These are phyloP conservation scores for Aspergillus bertholletiae DNA, from an alignment of 495 filamentous ascomycete species.

Conservation along the genomic window DNA sequence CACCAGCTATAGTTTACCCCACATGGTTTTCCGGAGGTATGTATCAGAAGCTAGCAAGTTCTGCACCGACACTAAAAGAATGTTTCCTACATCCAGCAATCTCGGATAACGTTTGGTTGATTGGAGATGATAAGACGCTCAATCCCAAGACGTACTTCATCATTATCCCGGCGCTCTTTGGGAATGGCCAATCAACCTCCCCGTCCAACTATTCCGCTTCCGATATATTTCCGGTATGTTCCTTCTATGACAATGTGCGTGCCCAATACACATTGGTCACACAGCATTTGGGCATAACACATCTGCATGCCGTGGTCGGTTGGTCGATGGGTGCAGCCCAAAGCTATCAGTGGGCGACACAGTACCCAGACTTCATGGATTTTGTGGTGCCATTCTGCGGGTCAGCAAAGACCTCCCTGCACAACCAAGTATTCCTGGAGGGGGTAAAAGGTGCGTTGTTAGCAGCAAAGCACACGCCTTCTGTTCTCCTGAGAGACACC, in stretches of 20 bases:
- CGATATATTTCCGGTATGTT: slow-evolving; percentile 56
- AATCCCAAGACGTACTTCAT: slow-evolving; percentile 64
- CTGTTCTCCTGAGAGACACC: slow-evolving; percentile 44
- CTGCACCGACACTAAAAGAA: background rate
- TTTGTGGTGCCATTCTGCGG: slow-evolving; percentile 65
- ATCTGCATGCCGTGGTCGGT: slow-evolving; percentile 60
- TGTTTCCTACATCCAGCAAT: slow-evolving; percentile 38
- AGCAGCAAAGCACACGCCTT: slow-evolving; percentile 54
- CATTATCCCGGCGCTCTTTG: slow-evolving; percentile 67
- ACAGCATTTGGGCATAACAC: slow-evolving; percentile 57
- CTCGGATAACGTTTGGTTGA: slow-evolving; percentile 63
- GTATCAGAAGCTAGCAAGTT: slow-evolving; percentile 1
- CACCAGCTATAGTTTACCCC: slow-evolving; percentile 68
- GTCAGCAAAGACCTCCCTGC: slow-evolving; percentile 61
- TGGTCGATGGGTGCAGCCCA: slow-evolving; percentile 73
- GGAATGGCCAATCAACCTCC: slow-evolving; percentile 68
- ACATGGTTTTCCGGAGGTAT: slow-evolving; percentile 65
- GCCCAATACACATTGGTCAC: slow-evolving; percentile 65
- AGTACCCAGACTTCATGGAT: slow-evolving; percentile 69
- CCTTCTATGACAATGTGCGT: slow-evolving; percentile 67
- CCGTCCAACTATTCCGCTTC: slow-evolving; percentile 58
- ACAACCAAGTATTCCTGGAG: slow-evolving; percentile 72
- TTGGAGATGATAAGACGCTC: slow-evolving; percentile 58
- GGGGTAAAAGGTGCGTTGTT: slow-evolving; percentile 65
- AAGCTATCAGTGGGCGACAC: slow-evolving; percentile 67